Percentiles rank a stretch among this genome's conserved stretches.
phyloP scores from a whole-genome alignment of 2,329 filamentous ascomycete genomes.

The Neopestalotiopsis sp. region DNA sequence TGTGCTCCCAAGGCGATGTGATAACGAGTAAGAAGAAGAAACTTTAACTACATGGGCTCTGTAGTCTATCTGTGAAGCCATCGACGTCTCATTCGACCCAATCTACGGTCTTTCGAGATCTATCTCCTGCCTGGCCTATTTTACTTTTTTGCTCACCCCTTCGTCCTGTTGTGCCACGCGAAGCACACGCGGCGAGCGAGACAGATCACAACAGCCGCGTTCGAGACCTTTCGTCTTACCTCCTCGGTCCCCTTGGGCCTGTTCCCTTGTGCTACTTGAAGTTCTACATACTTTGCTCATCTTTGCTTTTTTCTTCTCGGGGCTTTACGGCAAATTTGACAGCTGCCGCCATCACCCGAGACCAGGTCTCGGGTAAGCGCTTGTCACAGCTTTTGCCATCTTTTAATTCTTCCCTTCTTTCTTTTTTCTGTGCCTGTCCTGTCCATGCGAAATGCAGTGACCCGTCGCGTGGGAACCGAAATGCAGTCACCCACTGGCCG shows the following conservation, averaged over 20 bases:
- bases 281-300: not conserved
- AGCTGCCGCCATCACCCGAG: conserved; percentile 10
- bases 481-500: not conserved
- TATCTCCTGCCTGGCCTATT: not conserved
- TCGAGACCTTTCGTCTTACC: not conserved
- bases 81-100: not conserved
- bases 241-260: not conserved
- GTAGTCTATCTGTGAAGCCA: not conserved
- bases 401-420: not conserved
- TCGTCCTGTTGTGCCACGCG: not conserved
- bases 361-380: not conserved
- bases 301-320: not conserved
- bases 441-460: not conserved
- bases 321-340: conserved; percentile 5
- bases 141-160: not conserved
- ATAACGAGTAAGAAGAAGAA: not conserved
- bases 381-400: not conserved
- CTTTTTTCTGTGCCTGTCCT: not conserved
- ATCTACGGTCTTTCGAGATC: not conserved
- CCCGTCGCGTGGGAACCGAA: not conserved
- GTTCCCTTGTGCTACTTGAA: not conserved
- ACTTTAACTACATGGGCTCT: not conserved
- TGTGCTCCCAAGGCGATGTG: not conserved
- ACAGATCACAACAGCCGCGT: not conserved
- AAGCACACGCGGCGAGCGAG: not conserved